Evolutionary conservation across 179 eudicot species (phyloP).

Genomic region (Nepenthes alata): DNA sequence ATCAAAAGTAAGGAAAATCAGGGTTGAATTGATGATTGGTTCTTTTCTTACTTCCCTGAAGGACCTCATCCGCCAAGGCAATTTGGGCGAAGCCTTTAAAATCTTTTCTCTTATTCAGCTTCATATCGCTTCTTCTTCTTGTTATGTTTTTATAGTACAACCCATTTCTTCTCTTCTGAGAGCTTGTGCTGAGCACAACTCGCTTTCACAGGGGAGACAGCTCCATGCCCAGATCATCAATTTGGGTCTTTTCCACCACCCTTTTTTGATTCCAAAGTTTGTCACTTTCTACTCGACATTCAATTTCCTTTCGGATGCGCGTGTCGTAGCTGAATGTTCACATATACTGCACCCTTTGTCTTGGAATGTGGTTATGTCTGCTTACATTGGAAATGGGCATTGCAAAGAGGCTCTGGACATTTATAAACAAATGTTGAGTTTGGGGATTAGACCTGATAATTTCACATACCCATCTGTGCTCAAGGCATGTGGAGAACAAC

Average conservation of each 20-base stretch:
- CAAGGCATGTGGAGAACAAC: constrained; percentile 75
- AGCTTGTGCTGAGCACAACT: constrained; percentile 38
- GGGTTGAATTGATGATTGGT: constrained; percentile 36
- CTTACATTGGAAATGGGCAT: constrained; percentile 43
- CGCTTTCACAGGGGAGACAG: constrained; percentile 49
- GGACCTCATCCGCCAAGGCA: constrained; percentile 37
- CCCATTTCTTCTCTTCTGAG: constrained; percentile 48
- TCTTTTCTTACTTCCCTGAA: constrained; percentile 41
- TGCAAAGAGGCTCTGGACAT: constrained; percentile 34
- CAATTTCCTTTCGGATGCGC: constrained; percentile 45
- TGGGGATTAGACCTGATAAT: constrained; percentile 56
- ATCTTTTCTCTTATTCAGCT: constrained; percentile 35
- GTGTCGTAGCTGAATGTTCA: constrained; percentile 34
- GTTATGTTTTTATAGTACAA: constrained; percentile 23
- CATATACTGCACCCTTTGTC: constrained; percentile 34
- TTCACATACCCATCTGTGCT: constrained; percentile 74
- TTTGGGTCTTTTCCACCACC: constrained; percentile 41
- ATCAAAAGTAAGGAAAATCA: constrained; percentile 4
- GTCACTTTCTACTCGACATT: constrained; percentile 47
- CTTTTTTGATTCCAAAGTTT: constrained; percentile 44
- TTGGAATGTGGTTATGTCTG: constrained; percentile 78
- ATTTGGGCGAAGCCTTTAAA: constrained; percentile 45
- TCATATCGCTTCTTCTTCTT: constrained; percentile 20
- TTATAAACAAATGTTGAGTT: constrained; percentile 44
- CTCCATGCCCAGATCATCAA: constrained; percentile 46